These are phyloP conservation scores for Reutealis trisperma DNA, from an alignment of 345 rosid genomes.

Conservation along the genomic window DNA sequence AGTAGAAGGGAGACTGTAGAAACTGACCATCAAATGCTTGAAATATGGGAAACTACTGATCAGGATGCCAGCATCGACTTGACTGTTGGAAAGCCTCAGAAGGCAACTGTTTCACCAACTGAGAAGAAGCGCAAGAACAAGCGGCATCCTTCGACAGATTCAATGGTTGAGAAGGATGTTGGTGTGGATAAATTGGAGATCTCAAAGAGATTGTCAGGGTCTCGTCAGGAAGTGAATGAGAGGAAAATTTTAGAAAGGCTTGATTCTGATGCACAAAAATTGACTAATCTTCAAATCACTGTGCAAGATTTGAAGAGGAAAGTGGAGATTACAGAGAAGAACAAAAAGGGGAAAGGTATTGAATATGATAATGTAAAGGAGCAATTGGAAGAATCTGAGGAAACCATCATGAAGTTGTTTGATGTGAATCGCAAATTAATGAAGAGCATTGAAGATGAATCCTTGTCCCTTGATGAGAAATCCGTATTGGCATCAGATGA, in stretches of 20 bases:
- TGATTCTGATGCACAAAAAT: slow-evolving; percentile 82
- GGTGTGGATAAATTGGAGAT: slow-evolving; percentile 72
- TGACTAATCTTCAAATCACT: slow-evolving; percentile 72
- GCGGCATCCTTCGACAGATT: slow-evolving; percentile 48
- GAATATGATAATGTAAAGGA: slow-evolving; percentile 68
- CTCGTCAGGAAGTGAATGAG: slow-evolving; percentile 54
- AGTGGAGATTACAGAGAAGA: slow-evolving; percentile 64
- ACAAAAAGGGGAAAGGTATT: slow-evolving; percentile 58
- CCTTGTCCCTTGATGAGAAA: slow-evolving; percentile 45
- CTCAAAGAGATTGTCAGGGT: slow-evolving; percentile 57
- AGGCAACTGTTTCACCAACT: slow-evolving; percentile 17
- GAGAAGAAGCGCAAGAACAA: slow-evolving; percentile 44
- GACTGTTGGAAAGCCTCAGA: slow-evolving; percentile 46
- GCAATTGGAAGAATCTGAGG: slow-evolving; percentile 82
- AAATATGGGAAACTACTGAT: slow-evolving; percentile 55
- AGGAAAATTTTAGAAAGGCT: slow-evolving; percentile 86
- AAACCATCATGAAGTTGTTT: slow-evolving; percentile 57
- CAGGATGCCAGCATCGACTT: slow-evolving; percentile 47
- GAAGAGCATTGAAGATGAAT: slow-evolving; percentile 52
- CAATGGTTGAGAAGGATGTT: slow-evolving; percentile 66
- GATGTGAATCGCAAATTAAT: slow-evolving; percentile 58
- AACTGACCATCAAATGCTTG: slow-evolving; percentile 54
- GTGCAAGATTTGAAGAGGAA: slow-evolving; percentile 79
- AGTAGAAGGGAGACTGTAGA: slow-evolving; percentile 65
- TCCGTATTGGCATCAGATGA: slow-evolving; percentile 49